phyloP scores from a whole-genome alignment of 768 basidiomycete species.

The Cystobasidium ongulense region DNA sequence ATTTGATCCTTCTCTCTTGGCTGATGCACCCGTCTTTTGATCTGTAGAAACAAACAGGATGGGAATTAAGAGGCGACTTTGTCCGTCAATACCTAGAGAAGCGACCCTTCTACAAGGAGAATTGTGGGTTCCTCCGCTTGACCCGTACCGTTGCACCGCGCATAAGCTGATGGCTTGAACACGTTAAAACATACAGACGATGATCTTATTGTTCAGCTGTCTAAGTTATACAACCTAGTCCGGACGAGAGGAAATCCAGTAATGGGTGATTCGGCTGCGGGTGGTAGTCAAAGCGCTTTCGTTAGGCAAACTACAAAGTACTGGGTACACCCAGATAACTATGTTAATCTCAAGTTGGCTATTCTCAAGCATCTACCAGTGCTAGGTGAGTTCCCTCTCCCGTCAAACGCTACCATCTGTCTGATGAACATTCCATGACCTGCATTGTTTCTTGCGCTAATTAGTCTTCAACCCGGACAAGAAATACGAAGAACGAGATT shows the following conservation, averaged over 20 bases:
- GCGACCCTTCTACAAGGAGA: slow-evolving; percentile 91
- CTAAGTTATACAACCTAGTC: slow-evolving; percentile 87
- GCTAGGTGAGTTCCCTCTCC: slow-evolving; percentile 55
- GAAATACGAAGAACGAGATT: slow-evolving; percentile 61
- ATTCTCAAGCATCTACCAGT: slow-evolving; percentile 89
- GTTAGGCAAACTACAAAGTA: slow-evolving; percentile 99
- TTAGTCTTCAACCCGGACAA: slow-evolving; percentile 83
- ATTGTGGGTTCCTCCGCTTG: slow-evolving; percentile 52
- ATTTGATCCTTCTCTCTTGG: background rate
- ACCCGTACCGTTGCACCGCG: background rate
- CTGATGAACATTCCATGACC: slow-evolving; percentile 43
- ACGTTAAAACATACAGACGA: slow-evolving; percentile 56
- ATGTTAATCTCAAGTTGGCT: slow-evolving; percentile 84
- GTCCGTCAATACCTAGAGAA: slow-evolving; percentile 84
- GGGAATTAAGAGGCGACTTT: slow-evolving; percentile 74
- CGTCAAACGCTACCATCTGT: background rate
- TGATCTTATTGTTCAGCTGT: slow-evolving; percentile 87
- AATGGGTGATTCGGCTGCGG: slow-evolving; percentile 84
- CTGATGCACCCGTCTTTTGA: background rate
- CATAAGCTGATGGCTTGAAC: background rate
- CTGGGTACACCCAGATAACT: slow-evolving; percentile 95
- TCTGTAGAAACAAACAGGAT: slow-evolving; percentile 78
- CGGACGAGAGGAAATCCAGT: slow-evolving; percentile 91
- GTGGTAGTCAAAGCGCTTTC: slow-evolving; percentile 91
- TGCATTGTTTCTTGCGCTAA: background rate